Conservation (phyloP, 331 rosid genomes). For the Rhamnella rubrinervis region DNA sequence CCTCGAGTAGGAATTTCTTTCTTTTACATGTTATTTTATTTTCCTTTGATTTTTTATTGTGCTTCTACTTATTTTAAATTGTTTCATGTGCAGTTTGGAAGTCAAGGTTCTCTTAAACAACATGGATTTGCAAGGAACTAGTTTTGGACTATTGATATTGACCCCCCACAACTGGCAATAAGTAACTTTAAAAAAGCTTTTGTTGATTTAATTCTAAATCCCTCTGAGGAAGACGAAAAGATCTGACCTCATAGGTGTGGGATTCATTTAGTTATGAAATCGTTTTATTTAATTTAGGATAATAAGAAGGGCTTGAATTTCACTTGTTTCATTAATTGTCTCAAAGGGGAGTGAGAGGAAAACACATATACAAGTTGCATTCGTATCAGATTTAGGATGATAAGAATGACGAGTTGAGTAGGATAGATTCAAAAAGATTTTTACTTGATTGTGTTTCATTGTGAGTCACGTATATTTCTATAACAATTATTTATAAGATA, state of each 20-base stretch:
- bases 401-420: background rate
- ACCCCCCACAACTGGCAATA: slow-evolving; percentile 60
- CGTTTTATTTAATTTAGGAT: background rate
- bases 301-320: no score
- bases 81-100: slow-evolving; percentile 46
- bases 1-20: slow-evolving; percentile 51
- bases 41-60: background rate
- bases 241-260: slow-evolving; percentile 63
- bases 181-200: slow-evolving; percentile 45
- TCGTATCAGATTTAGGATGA: background rate
- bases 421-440: background rate
- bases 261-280: slow-evolving; percentile 1
- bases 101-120: slow-evolving; percentile 48
- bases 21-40: background rate
- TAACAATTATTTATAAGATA: slow-evolving; percentile 19
- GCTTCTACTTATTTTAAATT: background rate
- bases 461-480: background rate
- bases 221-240: slow-evolving; percentile 52
- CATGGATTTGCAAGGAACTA: slow-evolving; percentile 74
- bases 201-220: slow-evolving; percentile 57
- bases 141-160: slow-evolving; percentile 59
- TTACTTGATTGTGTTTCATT: background rate
- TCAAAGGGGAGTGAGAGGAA: background rate
- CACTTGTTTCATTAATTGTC: background rate
- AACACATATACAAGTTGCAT: background rate